Evolutionary conservation across 495 filamentous ascomycete genomes (phyloP).

Genomic region (Penicillium antarcticum): DNA sequence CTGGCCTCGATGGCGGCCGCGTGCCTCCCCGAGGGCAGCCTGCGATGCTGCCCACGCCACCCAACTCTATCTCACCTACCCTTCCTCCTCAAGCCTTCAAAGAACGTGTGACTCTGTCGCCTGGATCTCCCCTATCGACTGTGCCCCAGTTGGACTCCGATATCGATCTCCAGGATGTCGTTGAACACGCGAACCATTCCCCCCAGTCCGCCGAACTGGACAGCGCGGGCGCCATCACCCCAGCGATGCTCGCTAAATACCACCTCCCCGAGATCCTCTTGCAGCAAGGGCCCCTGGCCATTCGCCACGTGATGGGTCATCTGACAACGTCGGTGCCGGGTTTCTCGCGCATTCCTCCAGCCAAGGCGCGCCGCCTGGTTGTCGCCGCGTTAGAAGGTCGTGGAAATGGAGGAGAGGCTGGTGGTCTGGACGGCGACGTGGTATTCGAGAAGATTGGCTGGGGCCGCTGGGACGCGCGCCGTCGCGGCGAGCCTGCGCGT

Average conservation of each 20-base stretch:
- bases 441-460: conserved; percentile 95
- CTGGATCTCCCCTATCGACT: conserved; percentile 49
- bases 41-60: conserved; percentile 78
- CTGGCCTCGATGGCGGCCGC: conserved; percentile 61
- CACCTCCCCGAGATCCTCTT: conserved; percentile 90
- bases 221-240: conserved; percentile 76
- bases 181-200: conserved; percentile 46
- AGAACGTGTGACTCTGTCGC: conserved; percentile 32
- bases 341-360: conserved; percentile 84
- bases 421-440: conserved; percentile 67
- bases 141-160: conserved; percentile 79
- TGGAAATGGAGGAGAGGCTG: conserved; percentile 60
- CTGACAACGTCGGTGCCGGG: conserved; percentile 90
- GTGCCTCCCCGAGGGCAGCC: conserved; percentile 54
- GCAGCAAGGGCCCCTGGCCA: conserved; percentile 83
- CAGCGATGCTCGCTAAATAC: conserved; percentile 81
- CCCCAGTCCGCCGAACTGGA: conserved; percentile 50
- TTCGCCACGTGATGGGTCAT: conserved; percentile 91
- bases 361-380: conserved; percentile 85
- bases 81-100: conserved; percentile 78
- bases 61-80: conserved; percentile 91
- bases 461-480: conserved; percentile 90
- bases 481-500: conserved; percentile 61
- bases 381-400: conserved; percentile 80
- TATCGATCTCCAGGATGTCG: conserved; percentile 75